Evolutionary conservation across 345 rosid species (phyloP).

Genomic region (Hypericum perforatum): DNA sequence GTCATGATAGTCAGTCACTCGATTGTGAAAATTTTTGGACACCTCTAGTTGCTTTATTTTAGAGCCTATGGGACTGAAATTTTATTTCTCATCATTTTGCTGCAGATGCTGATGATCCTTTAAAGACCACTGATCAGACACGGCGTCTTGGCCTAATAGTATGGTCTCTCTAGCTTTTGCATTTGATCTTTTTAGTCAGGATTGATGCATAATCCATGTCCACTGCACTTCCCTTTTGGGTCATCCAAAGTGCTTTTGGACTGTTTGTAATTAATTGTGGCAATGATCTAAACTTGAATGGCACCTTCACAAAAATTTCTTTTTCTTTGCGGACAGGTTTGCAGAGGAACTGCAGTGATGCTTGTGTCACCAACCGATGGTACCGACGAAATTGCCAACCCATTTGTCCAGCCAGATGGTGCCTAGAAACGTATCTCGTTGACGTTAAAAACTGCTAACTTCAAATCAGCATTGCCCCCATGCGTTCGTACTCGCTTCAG

Average conservation of each 20-base stretch:
- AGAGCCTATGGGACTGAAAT: neutral
- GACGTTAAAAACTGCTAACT: too few species aligned
- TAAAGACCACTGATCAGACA: constrained; percentile 93
- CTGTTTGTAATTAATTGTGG: too few species aligned
- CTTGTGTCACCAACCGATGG: constrained; percentile 97
- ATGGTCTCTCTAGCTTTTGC: constrained; percentile 14
- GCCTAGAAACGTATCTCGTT: constrained; percentile 26
- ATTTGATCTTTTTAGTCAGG: neutral
- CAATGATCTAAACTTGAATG: too few species aligned
- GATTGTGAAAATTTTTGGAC: neutral
- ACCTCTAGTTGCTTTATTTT: neutral
- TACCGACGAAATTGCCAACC: constrained; percentile 96
- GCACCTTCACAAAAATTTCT: too few species aligned
- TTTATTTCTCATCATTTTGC: neutral
- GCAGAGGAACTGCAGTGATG: constrained; percentile 98
- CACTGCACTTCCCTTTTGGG: neutral
- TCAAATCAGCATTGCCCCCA: too few species aligned
- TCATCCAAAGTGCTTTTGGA: too few species aligned
- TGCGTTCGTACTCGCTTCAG: too few species aligned
- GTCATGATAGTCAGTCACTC: too few species aligned
- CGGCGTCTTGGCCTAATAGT: constrained; percentile 88
- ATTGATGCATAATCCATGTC: neutral
- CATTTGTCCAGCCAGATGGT: constrained; percentile 80
- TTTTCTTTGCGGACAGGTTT: constrained; percentile 41
- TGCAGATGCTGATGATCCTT: constrained; percentile 85